Conservation (phyloP, 2,329 filamentous ascomycete genomes). For the Rutstroemia sp. region DNA sequence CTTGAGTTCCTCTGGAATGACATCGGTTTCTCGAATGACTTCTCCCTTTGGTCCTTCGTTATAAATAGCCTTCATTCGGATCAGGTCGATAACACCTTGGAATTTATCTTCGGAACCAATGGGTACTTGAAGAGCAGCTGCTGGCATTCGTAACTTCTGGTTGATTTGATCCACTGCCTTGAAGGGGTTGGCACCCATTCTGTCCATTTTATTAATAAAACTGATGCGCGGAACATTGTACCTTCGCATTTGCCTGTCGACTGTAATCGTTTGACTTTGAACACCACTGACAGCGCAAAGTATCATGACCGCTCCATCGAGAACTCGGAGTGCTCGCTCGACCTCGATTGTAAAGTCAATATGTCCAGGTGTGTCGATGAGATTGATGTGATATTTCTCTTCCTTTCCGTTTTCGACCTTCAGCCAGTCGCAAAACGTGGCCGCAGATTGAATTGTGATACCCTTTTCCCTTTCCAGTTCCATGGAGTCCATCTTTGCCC, state of each 20-base stretch:
- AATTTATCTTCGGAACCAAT: slow-evolving; percentile 91
- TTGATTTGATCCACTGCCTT: slow-evolving; percentile 98
- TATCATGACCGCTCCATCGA: slow-evolving; percentile 98
- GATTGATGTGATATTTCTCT: slow-evolving; percentile 91
- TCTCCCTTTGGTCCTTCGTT: slow-evolving; percentile 81
- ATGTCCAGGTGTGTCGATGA: slow-evolving; percentile 97
- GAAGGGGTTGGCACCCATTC: slow-evolving; percentile 97
- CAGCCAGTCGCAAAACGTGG: slow-evolving; percentile 95
- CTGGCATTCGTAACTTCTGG: slow-evolving; percentile 85
- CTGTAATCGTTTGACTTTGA: slow-evolving; percentile 95
- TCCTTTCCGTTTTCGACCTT: slow-evolving; percentile 80
- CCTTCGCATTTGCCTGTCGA: slow-evolving; percentile 96
- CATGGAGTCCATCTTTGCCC: slow-evolving; percentile 99
- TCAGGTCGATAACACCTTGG: slow-evolving; percentile 83
- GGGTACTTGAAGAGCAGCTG: slow-evolving; percentile 88
- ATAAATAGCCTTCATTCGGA: slow-evolving; percentile 89
- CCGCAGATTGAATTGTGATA: slow-evolving; percentile 97
- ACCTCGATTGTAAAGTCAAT: slow-evolving; percentile 99
- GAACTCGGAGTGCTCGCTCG: slow-evolving; percentile 84
- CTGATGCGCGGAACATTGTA: slow-evolving; percentile 95
- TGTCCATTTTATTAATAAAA: slow-evolving; percentile 99
- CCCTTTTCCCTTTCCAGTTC: slow-evolving; percentile 96
- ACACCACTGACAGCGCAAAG: slow-evolving; percentile 95
- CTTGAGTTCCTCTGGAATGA: slow-evolving; percentile 73
- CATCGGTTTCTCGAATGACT: slow-evolving; percentile 65